Percentiles rank a stretch among this genome's conserved stretches.
phyloP scores from a whole-genome alignment of 805 yeast genomes.

The Ogataea zsoltii region DNA sequence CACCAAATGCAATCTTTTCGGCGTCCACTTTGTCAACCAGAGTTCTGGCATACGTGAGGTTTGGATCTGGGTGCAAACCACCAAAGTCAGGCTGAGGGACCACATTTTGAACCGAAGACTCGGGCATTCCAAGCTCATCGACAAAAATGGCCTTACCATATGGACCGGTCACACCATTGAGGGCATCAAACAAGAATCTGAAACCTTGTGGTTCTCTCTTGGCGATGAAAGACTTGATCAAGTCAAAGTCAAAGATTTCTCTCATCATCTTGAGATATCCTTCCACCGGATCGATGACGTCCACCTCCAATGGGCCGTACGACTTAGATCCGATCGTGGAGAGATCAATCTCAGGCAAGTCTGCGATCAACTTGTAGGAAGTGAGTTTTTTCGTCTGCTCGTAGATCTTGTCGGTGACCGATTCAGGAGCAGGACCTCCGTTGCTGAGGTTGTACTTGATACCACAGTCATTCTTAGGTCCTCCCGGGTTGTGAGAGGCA shows the following conservation, averaged over 20 bases:
- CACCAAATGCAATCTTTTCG: constrained; percentile 86
- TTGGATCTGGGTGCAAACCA: constrained; percentile 97
- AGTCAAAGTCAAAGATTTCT: constrained; percentile 81
- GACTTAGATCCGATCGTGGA: constrained; percentile 49
- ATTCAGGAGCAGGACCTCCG: constrained; percentile 98
- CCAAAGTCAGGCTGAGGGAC: constrained; percentile 89
- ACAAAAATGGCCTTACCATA: constrained; percentile 84
- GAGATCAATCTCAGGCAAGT: constrained; percentile 68
- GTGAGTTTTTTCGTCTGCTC: constrained; percentile 61
- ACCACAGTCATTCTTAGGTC: constrained; percentile 88
- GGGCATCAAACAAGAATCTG: constrained; percentile 80
- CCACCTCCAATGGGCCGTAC: constrained; percentile 67
- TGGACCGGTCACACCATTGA: constrained; percentile 97
- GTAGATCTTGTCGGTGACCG: constrained; percentile 85
- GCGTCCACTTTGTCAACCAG: constrained; percentile 84
- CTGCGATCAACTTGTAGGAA: constrained; percentile 57
- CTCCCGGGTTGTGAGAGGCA: constrained; percentile 98
- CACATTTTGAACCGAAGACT: constrained; percentile 72
- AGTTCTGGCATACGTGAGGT: constrained; percentile 88
- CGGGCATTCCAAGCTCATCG: constrained; percentile 79
- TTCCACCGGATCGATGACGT: constrained; percentile 77
- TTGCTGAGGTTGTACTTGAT: constrained; percentile 92
- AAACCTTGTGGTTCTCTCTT: constrained; percentile 55
- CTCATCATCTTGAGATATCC: constrained; percentile 81
- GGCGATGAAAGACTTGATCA: constrained; percentile 70